These are phyloP conservation scores for Chenopodium berlandieri DNA, from an alignment of 148 eudicot genomes.

Conservation along the genomic window DNA sequence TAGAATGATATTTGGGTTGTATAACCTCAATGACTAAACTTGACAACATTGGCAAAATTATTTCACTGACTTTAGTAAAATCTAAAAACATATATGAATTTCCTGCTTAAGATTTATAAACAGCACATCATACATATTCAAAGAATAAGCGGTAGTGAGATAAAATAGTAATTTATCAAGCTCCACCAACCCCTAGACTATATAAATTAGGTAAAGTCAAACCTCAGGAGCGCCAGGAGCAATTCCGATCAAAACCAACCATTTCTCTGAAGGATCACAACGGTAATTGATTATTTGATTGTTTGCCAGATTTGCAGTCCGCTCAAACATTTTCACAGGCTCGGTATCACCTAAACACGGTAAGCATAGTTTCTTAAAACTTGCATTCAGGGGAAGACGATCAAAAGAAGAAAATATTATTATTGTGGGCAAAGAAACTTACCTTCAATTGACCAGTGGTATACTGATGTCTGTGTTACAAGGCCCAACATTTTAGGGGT, in stretches of 20 bases:
- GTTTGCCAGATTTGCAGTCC: slow-evolving; percentile 83
- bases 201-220: neutral
- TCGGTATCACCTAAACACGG: slow-evolving; percentile 71
- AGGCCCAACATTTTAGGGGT: slow-evolving; percentile 84
- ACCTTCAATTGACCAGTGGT: slow-evolving; percentile 97
- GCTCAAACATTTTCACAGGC: slow-evolving; percentile 86
- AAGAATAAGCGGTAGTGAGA: neutral
- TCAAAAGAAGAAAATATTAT: neutral
- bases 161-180: neutral
- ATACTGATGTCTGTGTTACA: slow-evolving; percentile 83
- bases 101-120: neutral
- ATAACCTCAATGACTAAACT: neutral
- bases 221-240: slow-evolving; percentile 96
- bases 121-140: neutral
- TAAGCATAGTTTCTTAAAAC: neutral
- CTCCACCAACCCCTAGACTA: neutral
- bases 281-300: slow-evolving; percentile 91
- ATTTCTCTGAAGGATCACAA: slow-evolving; percentile 86
- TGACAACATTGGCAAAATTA: neutral
- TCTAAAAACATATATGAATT: neutral
- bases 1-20: neutral
- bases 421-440: neutral
- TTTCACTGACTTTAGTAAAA: neutral
- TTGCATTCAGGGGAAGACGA: neutral
- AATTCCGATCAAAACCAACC: slow-evolving; percentile 95